These are phyloP conservation scores for Vitis amurensis DNA, from an alignment of 164 flowering plant genomes.

Conservation along the genomic window DNA sequence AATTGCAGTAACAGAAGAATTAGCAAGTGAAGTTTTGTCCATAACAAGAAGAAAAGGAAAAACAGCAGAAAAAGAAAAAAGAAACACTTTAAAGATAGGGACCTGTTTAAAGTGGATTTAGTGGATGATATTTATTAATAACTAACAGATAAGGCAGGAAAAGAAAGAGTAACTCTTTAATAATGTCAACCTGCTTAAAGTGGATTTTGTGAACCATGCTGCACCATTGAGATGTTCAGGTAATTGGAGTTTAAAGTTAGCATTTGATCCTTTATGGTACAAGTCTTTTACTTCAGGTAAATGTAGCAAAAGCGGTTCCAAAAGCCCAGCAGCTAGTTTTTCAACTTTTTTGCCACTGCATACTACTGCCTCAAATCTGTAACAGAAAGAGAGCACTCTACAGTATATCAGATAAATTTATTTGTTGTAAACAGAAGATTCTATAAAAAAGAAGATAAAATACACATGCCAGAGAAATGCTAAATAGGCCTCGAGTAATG, in stretches of 20 bases:
- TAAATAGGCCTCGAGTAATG: no score
- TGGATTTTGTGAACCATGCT: slow-evolving; percentile 79
- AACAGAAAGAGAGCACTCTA: slow-evolving; percentile 3
- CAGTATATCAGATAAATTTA: no score
- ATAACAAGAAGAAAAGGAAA: neutral
- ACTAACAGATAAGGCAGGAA: neutral
- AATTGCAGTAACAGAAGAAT: neutral
- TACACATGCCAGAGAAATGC: no score
- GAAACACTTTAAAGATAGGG: neutral
- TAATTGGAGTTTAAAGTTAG: slow-evolving; percentile 46
- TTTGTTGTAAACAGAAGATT: no score
- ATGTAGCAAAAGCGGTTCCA: slow-evolving; percentile 55
- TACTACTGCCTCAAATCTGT: slow-evolving; percentile 70
- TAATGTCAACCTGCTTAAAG: slow-evolving; percentile 55
- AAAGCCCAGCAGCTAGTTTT: slow-evolving; percentile 49
- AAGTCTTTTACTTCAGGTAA: slow-evolving; percentile 41
- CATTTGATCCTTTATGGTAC: slow-evolving; percentile 34
- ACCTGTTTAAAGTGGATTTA: slow-evolving; percentile 75
- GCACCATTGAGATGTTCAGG: slow-evolving; percentile 38
- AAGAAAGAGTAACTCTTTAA: neutral
- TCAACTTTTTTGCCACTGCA: slow-evolving; percentile 42
- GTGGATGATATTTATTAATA: slow-evolving; percentile 30
- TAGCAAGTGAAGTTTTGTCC: neutral
- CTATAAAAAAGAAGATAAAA: no score
- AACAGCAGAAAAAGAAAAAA: neutral